Base-by-base conservation (phyloP, 257 asterid genomes). In the Echium plantagineum region DNA sequence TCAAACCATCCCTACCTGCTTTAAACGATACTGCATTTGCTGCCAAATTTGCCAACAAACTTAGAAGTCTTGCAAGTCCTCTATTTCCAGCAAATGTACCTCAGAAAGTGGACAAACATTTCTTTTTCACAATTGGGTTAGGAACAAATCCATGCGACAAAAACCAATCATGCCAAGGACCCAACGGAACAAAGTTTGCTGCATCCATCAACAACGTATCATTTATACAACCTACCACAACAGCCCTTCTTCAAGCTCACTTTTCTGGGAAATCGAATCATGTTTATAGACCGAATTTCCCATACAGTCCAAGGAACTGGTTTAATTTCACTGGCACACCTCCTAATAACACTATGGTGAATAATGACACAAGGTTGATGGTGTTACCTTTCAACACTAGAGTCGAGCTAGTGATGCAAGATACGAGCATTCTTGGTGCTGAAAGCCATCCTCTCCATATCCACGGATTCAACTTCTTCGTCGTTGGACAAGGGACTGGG, bases 381-480 rank as follows among this genome's bases (percentile, higher is more conserved):
- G 82, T 79, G 13, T 72, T 84, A 15, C 74, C 73, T 9, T 78
- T 30, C 24, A 78, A 81, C 61, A 58, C 82, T 0, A 78, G 80
- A 24, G 91, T 83, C 46, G 85, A 83, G 67, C 17, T 83, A n/a
- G 66, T 81, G 15, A 48, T 83, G 79, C 90, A 84, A 60, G 89
- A 78, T 51, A 80, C 89, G 1, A 80, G 85, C 58, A 78, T 85
- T 65, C 78, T 82, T 46, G 86, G 87, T 1, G 79, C 80, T 3
- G 94, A 82, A 53, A 81, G 86, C 63, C 94, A 82, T 65, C 94
- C 89, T 4, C 74, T 81, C 42, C 89, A 84, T 84, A 76, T 81
- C 28, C 94, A 81, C 52, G 89, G 94, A 3, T 84, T 77, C 58
- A 84, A 81, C 54, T 84, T 84, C 80, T 84, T 84, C n/a, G 85